Conservation (phyloP, 108 stramenopile genomes). For the Cyclotella cryptica region DNA sequence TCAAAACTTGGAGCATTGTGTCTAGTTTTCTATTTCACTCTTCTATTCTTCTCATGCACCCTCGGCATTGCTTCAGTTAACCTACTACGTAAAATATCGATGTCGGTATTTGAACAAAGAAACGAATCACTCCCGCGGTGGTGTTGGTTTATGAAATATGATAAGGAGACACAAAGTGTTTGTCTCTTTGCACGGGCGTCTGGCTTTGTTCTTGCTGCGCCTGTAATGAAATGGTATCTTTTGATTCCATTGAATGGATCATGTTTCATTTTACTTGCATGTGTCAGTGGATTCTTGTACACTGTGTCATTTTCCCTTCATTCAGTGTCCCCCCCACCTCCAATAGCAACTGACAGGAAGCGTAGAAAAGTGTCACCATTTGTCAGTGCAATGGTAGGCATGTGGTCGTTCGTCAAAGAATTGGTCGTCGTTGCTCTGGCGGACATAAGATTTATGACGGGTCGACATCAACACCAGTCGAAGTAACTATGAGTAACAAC, state of each 20-base stretch:
- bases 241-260: slow-evolving; percentile 12
- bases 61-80: slow-evolving; percentile 19
- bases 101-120: slow-evolving; percentile 3
- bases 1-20: slow-evolving; percentile 26
- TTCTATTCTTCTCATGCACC: slow-evolving; percentile 8
- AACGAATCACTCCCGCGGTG: slow-evolving; percentile 11
- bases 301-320: slow-evolving; percentile 22
- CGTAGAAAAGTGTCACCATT: slow-evolving; percentile 18
- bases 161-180: slow-evolving; percentile 1
- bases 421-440: background rate
- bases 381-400: slow-evolving; percentile 4
- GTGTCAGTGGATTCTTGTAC: slow-evolving; percentile 20
- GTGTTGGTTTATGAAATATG: slow-evolving; percentile 19
- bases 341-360: background rate
- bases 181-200: slow-evolving; percentile 10
- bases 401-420: slow-evolving; percentile 14
- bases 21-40: slow-evolving; percentile 15
- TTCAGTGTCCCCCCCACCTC: slow-evolving; percentile 11
- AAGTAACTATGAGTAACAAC: too few relatives aligned
- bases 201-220: slow-evolving; percentile 18
- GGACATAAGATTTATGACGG: background rate
- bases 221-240: slow-evolving; percentile 21
- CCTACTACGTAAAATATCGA: slow-evolving; percentile 17
- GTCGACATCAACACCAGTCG: too few relatives aligned
- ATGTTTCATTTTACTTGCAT: slow-evolving; percentile 12